Base-by-base conservation (phyloP, 2,329 filamentous ascomycete species). In the Colletotrichum australisinense region DNA sequence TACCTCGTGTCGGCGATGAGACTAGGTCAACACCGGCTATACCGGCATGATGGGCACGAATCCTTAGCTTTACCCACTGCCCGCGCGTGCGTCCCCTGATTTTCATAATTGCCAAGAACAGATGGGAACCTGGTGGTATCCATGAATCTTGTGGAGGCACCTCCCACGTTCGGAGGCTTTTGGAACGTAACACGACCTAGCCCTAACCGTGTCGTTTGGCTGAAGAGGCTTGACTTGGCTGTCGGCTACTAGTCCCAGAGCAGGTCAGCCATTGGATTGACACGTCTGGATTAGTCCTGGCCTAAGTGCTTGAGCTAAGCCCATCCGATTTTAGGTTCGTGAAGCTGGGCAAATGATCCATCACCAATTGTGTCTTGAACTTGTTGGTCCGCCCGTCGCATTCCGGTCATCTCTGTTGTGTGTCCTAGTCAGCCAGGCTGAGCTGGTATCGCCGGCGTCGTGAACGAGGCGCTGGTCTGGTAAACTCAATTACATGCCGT, bases 361-460 rank as follows among this genome's bases (percentile, higher is more conserved):
- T 42, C 32, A 24, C 19, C 42, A 49, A 49, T 5, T 35, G 42
- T 49, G 19, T 49, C 42, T 5, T 42, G 4, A 32, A 11, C 7
- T 8, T 22, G 22, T 26, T n/a, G n/a, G 7, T 22, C 5, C 14
- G 1, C 19, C 19, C 24, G 26, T 46, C 7, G 24, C 16, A 9
- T 42, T 56, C 16, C 32, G 11, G 11, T 6, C 16, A 9, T 26
- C 26, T n/a, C 63, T 65, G 32, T 30, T 7, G 63, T 65, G 52
- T 12, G 22, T 11, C 24, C 52, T 11, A 5, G 7, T 19, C 35
- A 19, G 11, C 11, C 14, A 38, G 67, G 66, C 67, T 70, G 32
- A 71, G 49, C 59, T 28, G 38, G 53, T 38, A 59, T 64, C 53
- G 53, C 55, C 67, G 49, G 55, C 67, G 26, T 26, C 1, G 46